Evolutionary conservation across 305 asterid species (phyloP).

Genomic region (Ilex paraguariensis): DNA sequence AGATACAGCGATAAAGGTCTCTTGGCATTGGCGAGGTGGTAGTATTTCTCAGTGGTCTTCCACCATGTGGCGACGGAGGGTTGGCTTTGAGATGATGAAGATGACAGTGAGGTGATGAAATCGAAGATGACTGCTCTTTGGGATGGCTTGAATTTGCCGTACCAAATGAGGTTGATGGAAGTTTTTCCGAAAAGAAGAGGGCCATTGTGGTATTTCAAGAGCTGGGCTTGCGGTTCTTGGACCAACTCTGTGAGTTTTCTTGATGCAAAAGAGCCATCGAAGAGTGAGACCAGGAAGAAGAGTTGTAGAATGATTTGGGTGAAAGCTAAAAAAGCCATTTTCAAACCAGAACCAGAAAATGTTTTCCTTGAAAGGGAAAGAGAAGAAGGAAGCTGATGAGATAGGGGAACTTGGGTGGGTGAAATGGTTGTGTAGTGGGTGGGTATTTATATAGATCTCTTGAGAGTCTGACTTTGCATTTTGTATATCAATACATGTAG

Average conservation of each 20-base stretch:
- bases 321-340: slow-evolving; percentile 24
- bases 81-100: background rate
- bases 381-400: background rate
- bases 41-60: slow-evolving; percentile 6
- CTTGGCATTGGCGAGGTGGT: slow-evolving; percentile 10
- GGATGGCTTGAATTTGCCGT: slow-evolving; percentile 1
- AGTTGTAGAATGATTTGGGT: slow-evolving; percentile 4
- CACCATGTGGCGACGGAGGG: background rate
- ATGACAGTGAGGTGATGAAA: slow-evolving; percentile 19
- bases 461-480: background rate
- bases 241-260: slow-evolving; percentile 10
- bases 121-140: slow-evolving; percentile 19
- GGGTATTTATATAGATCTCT: background rate
- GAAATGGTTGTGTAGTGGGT: background rate
- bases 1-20: slow-evolving; percentile 1
- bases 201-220: slow-evolving; percentile 27
- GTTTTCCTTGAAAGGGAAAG: background rate
- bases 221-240: slow-evolving; percentile 14
- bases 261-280: slow-evolving; percentile 12
- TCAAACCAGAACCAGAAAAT: too few species aligned
- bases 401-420: too few species aligned
- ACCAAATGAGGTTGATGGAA: slow-evolving; percentile 27
- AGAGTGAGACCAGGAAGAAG: slow-evolving; percentile 23
- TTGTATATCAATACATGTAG: background rate
- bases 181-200: slow-evolving; percentile 24